Conservation (phyloP, 164 flowering plant genomes). For the Vitis cinerea region DNA sequence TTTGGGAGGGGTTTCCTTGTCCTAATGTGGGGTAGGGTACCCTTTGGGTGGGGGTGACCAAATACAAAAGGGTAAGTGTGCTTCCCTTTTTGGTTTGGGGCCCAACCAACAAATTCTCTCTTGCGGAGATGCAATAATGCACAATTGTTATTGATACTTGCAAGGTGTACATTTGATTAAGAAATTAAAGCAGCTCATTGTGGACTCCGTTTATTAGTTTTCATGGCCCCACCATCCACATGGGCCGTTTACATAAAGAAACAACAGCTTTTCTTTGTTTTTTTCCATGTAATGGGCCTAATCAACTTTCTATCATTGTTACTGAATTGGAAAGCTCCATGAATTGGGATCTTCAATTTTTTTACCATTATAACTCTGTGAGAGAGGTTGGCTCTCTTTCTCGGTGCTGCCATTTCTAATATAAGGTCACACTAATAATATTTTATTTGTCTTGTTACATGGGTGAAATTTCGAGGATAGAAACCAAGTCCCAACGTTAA, state of each 20-base stretch:
- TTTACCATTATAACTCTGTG: background rate
- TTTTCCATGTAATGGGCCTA: conserved; percentile 5
- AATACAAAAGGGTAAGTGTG: conserved; percentile 20
- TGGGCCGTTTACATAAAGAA: conserved; percentile 47
- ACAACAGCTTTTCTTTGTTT: conserved; percentile 22
- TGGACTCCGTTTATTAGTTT: conserved; percentile 42
- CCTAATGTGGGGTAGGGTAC: conserved; percentile 9
- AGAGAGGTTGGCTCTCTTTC: too few species aligned
- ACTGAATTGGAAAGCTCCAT: conserved; percentile 7
- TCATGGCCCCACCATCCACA: conserved; percentile 47
- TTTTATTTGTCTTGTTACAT: too few species aligned
- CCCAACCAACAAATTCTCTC: conserved; percentile 24
- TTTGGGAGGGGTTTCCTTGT: conserved; percentile 16
- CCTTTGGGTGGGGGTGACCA: background rate
- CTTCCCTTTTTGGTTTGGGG: conserved; percentile 22
- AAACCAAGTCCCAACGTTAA: too few species aligned
- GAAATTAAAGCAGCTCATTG: conserved; percentile 30
- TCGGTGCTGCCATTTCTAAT: too few species aligned
- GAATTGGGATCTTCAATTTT: background rate
- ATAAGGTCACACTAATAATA: too few species aligned
- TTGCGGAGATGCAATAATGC: conserved; percentile 28
- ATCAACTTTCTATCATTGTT: conserved; percentile 14
- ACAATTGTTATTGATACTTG: conserved; percentile 25
- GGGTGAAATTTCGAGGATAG: too few species aligned
- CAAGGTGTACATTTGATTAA: conserved; percentile 31